Evolutionary conservation across 495 filamentous ascomycete species (phyloP).

Genomic region (Gamarada debralockiae): DNA sequence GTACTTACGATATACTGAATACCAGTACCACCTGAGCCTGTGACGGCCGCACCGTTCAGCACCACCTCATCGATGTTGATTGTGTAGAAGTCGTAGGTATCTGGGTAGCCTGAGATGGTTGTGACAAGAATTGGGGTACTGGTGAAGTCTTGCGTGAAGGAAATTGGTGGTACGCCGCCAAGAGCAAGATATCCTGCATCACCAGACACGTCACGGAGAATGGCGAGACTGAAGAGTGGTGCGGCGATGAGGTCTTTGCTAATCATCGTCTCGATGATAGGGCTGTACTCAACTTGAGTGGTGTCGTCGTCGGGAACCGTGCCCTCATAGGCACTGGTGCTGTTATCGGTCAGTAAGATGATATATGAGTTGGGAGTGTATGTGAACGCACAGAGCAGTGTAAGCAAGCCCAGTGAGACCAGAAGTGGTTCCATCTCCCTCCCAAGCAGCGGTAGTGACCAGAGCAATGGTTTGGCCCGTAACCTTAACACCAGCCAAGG

Average conservation of each 20-base stretch:
- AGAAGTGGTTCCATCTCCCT: constrained; percentile 42
- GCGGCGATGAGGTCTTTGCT: constrained; percentile 39
- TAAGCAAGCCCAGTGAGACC: constrained; percentile 61
- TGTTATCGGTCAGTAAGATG: background rate
- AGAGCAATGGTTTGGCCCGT: constrained; percentile 49
- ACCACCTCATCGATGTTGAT: constrained; percentile 11
- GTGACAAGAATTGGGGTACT: constrained; percentile 31
- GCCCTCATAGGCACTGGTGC: constrained; percentile 14
- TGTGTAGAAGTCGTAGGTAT: background rate
- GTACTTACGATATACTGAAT: constrained; percentile 4
- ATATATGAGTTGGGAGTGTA: background rate
- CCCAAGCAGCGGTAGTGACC: constrained; percentile 40
- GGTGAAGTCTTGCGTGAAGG: constrained; percentile 24
- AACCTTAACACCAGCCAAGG: constrained; percentile 47
- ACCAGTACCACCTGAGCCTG: constrained; percentile 19
- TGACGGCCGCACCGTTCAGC: constrained; percentile 12
- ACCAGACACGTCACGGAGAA: constrained; percentile 15
- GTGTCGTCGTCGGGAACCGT: constrained; percentile 19
- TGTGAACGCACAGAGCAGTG: constrained; percentile 25
- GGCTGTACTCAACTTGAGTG: constrained; percentile 39
- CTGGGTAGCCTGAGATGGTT: constrained; percentile 31
- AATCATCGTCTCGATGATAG: constrained; percentile 54
- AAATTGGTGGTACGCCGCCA: constrained; percentile 39
- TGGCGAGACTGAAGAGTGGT: constrained; percentile 51
- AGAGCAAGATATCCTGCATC: constrained; percentile 42